phyloP scores from a whole-genome alignment of 495 filamentous ascomycete genomes.

The Aspergillus carlsbadensis region DNA sequence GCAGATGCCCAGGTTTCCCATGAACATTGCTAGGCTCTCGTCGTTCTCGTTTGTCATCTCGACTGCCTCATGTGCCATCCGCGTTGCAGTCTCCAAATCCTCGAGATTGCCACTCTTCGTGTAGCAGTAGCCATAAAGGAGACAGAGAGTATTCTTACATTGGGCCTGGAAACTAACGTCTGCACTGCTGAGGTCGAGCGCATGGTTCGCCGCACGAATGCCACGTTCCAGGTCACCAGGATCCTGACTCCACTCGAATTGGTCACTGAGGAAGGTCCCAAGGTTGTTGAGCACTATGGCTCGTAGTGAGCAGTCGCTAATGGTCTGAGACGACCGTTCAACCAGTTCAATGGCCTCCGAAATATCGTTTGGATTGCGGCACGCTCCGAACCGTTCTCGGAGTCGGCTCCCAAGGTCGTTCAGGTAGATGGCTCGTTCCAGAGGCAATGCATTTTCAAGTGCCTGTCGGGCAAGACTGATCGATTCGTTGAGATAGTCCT shows the following conservation, averaged over 20 bases:
- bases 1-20: constrained; percentile 2
- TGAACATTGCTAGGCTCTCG: neutral
- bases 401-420: constrained; percentile 3
- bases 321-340: neutral
- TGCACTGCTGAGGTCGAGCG: constrained; percentile 1
- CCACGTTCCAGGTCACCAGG: neutral
- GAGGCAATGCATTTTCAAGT: neutral
- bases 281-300: neutral
- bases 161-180: neutral
- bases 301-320: neutral
- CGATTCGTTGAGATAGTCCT: constrained; percentile 7
- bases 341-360: constrained; percentile 2
- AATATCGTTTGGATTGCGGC: neutral
- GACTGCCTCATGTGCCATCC: neutral
- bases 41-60: neutral
- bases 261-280: neutral
- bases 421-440: constrained; percentile 3
- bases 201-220: neutral
- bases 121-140: constrained; percentile 1
- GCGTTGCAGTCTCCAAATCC: constrained; percentile 6
- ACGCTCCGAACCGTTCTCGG: constrained; percentile 4
- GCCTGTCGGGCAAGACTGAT: neutral
- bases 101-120: constrained; percentile 2
- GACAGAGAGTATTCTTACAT: constrained; percentile 7
- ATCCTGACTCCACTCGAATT: neutral